Percentiles rank a stretch among this genome's conserved stretches.
phyloP scores from a whole-genome alignment of 2,329 filamentous ascomycete genomes.

The Cladophialophora psammophila region DNA sequence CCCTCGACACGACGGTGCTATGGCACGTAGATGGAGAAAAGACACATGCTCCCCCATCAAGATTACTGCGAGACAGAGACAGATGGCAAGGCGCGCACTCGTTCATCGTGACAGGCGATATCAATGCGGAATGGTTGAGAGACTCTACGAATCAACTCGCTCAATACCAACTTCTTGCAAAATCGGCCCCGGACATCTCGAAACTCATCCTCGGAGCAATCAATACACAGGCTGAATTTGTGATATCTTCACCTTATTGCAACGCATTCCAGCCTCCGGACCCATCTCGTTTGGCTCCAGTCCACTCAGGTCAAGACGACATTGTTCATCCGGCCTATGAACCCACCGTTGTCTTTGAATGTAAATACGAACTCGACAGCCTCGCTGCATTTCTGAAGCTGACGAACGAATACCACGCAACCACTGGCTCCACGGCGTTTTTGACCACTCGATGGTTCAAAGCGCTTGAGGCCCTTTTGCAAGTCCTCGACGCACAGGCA shows the following conservation, averaged over 20 bases:
- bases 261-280: slow-evolving; percentile 97
- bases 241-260: slow-evolving; percentile 94
- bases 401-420: slow-evolving; percentile 82
- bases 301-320: slow-evolving; percentile 82
- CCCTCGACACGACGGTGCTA: slow-evolving; percentile 85
- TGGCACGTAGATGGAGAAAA: slow-evolving; percentile 76
- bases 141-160: slow-evolving; percentile 90
- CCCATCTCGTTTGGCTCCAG: slow-evolving; percentile 74
- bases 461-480: slow-evolving; percentile 76
- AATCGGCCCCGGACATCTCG: slow-evolving; percentile 78
- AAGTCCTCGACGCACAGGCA: slow-evolving; percentile 79
- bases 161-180: slow-evolving; percentile 86
- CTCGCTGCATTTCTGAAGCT: slow-evolving; percentile 89
- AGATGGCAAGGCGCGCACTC: slow-evolving; percentile 86
- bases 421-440: slow-evolving; percentile 80
- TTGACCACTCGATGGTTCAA: slow-evolving; percentile 78
- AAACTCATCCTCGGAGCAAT: slow-evolving; percentile 89
- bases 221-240: slow-evolving; percentile 93
- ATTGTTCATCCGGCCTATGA: slow-evolving; percentile 86
- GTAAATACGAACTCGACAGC: slow-evolving; percentile 98
- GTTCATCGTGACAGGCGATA: slow-evolving; percentile 93
- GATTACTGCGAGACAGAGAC: slow-evolving; percentile 58
- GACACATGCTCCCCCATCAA: slow-evolving; percentile 47
- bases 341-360: slow-evolving; percentile 86
- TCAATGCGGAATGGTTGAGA: slow-evolving; percentile 89